phyloP scores from a whole-genome alignment of 345 rosid species.

The Populus simonii region DNA sequence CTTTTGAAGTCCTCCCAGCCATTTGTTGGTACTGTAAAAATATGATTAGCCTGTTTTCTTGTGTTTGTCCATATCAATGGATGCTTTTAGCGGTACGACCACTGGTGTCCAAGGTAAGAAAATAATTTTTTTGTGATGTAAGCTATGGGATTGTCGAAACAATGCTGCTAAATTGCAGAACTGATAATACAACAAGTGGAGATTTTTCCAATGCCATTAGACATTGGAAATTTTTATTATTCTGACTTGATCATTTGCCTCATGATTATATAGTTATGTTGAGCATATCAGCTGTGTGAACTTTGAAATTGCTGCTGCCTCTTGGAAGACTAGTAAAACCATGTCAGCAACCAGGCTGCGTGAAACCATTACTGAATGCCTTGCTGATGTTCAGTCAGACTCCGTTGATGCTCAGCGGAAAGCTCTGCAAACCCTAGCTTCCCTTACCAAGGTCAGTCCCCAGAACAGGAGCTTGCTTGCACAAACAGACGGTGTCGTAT shows the following conservation, averaged over 20 bases:
- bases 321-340: not conserved
- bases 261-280: not conserved
- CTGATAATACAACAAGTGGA: not conserved
- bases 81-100: not conserved
- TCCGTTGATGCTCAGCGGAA: slow-evolving; percentile 35
- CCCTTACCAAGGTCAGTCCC: slow-evolving; percentile 47
- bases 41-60: too few relatives aligned
- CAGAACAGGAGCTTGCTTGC: slow-evolving; percentile 42
- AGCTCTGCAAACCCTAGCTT: slow-evolving; percentile 44
- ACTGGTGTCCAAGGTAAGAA: not conserved
- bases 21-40: too few relatives aligned
- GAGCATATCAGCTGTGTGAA: not conserved
- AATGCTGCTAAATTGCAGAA: not conserved
- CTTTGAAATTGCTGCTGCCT: not conserved
- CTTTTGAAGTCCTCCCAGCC: too few relatives aligned
- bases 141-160: slow-evolving; percentile 4
- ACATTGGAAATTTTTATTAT: not conserved
- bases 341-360: slow-evolving; percentile 32
- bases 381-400: slow-evolving; percentile 35
- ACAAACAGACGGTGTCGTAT: slow-evolving; percentile 38
- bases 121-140: too few relatives aligned
- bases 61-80: not conserved
- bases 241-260: too few relatives aligned
- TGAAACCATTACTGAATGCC: slow-evolving; percentile 27
- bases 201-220: slow-evolving; percentile 10